A percentile compares a stretch with the other conserved stretches of the same genome.
phyloP scores from a whole-genome alignment of 768 basidiomycete genomes.

The Pleurotus tuoliensis region DNA sequence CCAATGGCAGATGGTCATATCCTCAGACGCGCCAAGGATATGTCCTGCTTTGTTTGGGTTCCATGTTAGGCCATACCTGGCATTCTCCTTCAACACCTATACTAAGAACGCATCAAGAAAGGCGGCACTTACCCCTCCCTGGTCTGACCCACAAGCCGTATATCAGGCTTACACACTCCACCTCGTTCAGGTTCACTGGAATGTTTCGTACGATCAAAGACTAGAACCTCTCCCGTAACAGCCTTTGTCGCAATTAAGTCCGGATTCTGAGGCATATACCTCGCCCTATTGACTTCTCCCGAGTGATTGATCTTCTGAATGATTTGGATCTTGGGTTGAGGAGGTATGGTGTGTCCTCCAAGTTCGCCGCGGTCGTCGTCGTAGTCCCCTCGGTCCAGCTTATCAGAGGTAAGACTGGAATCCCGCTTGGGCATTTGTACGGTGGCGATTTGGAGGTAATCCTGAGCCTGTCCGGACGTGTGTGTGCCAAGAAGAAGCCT shows the following conservation, averaged over 20 bases:
- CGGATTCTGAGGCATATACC: constrained; percentile 99
- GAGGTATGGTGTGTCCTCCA: constrained; percentile 84
- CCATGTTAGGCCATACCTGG: constrained; percentile 92
- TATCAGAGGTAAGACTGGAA: constrained; percentile 63
- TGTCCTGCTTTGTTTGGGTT: constrained; percentile 80
- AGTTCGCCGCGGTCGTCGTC: constrained; percentile 93
- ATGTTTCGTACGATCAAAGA: constrained; percentile 99
- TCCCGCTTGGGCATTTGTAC: constrained; percentile 89
- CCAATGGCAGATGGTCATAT: constrained; percentile 96
- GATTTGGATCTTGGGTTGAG: constrained; percentile 83
- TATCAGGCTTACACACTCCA: constrained; percentile 85
- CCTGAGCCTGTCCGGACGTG: constrained; percentile 91
- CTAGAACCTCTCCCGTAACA: constrained; percentile 80
- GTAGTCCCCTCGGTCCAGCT: constrained; percentile 75
- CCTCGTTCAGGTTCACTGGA: constrained; percentile 87
- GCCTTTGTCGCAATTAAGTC: constrained; percentile 96
- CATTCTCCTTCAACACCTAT: background rate
- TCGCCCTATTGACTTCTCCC: constrained; percentile 94
- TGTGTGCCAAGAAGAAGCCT: constrained; percentile 95
- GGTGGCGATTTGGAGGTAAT: constrained; percentile 93
- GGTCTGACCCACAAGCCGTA: constrained; percentile 83
- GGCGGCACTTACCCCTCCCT: constrained; percentile 77
- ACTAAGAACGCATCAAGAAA: background rate
- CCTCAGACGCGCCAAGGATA: constrained; percentile 89
- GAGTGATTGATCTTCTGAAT: constrained; percentile 93